A percentile compares a stretch with the other conserved stretches of the same genome.
These are phyloP conservation scores for Colletotrichum nymphaeae DNA, from an alignment of 2,329 filamentous ascomycete genomes.

Conservation along the genomic window DNA sequence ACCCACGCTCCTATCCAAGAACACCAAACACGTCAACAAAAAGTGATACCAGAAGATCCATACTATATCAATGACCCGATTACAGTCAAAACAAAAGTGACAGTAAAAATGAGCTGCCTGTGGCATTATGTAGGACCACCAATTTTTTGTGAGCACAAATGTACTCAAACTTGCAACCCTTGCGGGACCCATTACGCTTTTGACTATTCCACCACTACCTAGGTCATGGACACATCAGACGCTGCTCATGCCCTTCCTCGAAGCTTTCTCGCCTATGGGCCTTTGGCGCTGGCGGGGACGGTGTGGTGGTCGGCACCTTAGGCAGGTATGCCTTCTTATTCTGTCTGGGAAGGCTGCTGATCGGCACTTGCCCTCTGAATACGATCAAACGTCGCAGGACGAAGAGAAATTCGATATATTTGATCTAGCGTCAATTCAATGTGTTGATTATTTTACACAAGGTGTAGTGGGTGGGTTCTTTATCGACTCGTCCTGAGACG, in stretches of 20 bases:
- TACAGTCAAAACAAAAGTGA: too few relatives aligned
- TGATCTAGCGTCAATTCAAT: too few relatives aligned
- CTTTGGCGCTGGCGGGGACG: neutral
- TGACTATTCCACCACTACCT: neutral
- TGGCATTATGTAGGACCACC: too few relatives aligned
- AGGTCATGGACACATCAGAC: neutral
- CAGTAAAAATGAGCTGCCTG: too few relatives aligned
- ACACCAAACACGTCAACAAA: too few relatives aligned
- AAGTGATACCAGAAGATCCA: too few relatives aligned
- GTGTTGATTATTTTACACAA: neutral
- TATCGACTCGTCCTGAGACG: neutral
- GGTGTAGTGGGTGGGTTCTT: neutral
- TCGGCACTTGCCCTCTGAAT: neutral
- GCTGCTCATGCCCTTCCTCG: neutral
- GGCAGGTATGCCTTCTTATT: neutral
- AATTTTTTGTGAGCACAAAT: too few relatives aligned
- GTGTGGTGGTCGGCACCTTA: neutral
- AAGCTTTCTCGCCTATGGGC: neutral
- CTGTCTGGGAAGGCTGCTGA: neutral
- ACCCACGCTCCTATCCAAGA: too few relatives aligned
- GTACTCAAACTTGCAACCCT: too few relatives aligned
- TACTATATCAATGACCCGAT: too few relatives aligned
- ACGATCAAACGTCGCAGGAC: neutral
- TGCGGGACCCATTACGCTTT: too few relatives aligned
- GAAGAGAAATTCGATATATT: neutral